These are phyloP conservation scores for Saccharomyces uvarum DNA, from an alignment of 1,139 yeast species.

Conservation along the genomic window DNA sequence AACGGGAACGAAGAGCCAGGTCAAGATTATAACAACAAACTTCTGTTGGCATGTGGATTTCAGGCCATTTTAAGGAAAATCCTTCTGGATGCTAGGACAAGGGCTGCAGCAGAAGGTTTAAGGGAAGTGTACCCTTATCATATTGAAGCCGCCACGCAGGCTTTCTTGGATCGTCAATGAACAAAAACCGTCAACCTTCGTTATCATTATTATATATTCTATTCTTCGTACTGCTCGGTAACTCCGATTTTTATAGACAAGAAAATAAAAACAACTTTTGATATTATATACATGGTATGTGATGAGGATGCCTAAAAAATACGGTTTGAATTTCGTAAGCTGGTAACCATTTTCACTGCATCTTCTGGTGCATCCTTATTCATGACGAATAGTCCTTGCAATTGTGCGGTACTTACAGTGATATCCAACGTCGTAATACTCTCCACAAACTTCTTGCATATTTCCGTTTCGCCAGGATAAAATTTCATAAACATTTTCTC, in stretches of 20 bases:
- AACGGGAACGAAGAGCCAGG: conserved; percentile 7
- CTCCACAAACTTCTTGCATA: conserved; percentile 56
- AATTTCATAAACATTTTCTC: conserved; percentile 79
- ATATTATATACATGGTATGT: not conserved
- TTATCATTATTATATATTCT: not conserved
- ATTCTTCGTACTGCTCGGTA: not conserved
- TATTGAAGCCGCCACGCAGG: conserved; percentile 14
- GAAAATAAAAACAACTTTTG: not conserved
- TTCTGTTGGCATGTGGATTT: conserved; percentile 16
- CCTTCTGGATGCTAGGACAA: conserved; percentile 14
- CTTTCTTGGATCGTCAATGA: conserved; percentile 5
- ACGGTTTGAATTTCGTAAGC: conserved; percentile 7
- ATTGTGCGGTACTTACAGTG: conserved; percentile 82
- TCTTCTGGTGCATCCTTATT: conserved; percentile 76
- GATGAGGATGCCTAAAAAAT: conserved; percentile 3
- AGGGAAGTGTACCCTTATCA: conserved; percentile 16
- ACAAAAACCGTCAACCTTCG: not conserved
- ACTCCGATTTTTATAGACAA: not conserved
- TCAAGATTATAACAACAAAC: conserved; percentile 12
- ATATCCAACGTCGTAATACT: conserved; percentile 44
- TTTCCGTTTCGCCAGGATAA: conserved; percentile 57
- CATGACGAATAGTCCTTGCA: conserved; percentile 92
- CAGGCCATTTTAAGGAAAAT: conserved; percentile 15
- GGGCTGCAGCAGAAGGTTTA: conserved; percentile 19
- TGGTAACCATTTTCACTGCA: conserved; percentile 57